Base-by-base conservation (phyloP, 1,284 basidiomycete species). In the Ustilago hordei region DNA sequence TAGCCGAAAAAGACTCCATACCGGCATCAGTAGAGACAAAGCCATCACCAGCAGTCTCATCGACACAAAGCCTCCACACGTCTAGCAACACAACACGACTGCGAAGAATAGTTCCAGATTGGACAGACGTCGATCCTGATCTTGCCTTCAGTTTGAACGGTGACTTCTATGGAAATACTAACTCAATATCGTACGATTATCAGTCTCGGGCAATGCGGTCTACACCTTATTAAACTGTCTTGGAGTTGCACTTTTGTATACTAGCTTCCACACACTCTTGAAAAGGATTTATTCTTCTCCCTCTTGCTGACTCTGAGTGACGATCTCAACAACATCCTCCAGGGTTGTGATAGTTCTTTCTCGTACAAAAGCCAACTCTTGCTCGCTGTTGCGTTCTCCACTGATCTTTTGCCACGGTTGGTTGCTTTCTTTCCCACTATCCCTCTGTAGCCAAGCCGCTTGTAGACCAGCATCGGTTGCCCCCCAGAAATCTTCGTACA, bases 401-500 rank as follows among this genome's bases (percentile, higher is more conserved):
- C 12, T 3, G 5, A 59, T 32, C 15, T 70, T 43, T 55, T 64
- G 63, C 17, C 58, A 65, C 0, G 69, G 69, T 43, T 79, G 77
- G 47, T 69, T 72, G 61, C 74, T 69, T 19, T 76, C 63, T 35
- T 38, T 11, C 3, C n/a, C 54, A 23, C 38, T 17, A 23, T 53
- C 38, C 23, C 76, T 57, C 48, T 75, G 69, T n/a, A 81, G 47
- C 79, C 79, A 81, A 4, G 69, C 64, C 0, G 77, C 70, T 60
- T 75, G 65, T 1, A 79, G 56, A 9, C 75, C 74, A 13, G 74
- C 77, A 19, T 74, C 62, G 28, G 66, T 68, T 9, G 79, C 73
- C 0, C 68, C 79, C 74, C 74, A 75, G 28, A 77, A 79, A 38
- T 81, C 79, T 60, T 81, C 77, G 19, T 76, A 38, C 8, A 81